Base-by-base conservation (phyloP, 2,329 filamentous ascomycete genomes). In the Fusarium staphyleae region DNA sequence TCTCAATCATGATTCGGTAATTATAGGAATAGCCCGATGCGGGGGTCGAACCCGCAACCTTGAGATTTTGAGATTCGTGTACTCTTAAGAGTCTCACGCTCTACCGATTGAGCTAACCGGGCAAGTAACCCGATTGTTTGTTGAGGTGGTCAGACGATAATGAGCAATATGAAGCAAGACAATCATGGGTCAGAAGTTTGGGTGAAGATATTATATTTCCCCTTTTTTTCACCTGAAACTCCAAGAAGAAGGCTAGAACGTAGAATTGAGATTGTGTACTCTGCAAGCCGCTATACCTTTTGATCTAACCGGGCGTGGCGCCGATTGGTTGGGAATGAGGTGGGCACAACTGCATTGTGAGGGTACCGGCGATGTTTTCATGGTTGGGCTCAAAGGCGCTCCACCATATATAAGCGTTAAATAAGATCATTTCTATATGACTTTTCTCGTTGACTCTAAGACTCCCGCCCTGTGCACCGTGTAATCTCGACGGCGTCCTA, bases 401-500 rank as follows among this genome's bases (percentile, higher is more conserved):
- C n/a, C n/a, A n/a, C n/a, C n/a, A n/a, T n/a, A n/a, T n/a, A n/a
- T n/a, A n/a, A n/a, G n/a, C n/a, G n/a, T n/a, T n/a, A n/a, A n/a
- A n/a, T n/a, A n/a, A n/a, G n/a, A n/a, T n/a, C n/a, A n/a, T n/a
- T n/a, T 24, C 22, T 24, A 24, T 24, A 24, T 24, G 22, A 8
- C 22, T 24, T 5, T 6, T 24, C 22, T 8, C 9, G 3, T 8
- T 9, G 9, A 7, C 3, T 8, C 22, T 24, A 66, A 5, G 59
- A 46, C 48, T 73, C 63, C 26, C 63, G 67, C 2, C 76, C 78
- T 11, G 81, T 69, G 66, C 86, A 89, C 60, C 75, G 77, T 3
- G 86, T 87, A 42, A 88, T 82, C 66, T 89, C 87, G n/a, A 89
- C 74, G 4, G 81, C 87, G 63, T 89, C 87, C 85, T 88, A 45